Conservation (phyloP, 1,284 basidiomycete genomes). For the Malassezia psittaci region DNA sequence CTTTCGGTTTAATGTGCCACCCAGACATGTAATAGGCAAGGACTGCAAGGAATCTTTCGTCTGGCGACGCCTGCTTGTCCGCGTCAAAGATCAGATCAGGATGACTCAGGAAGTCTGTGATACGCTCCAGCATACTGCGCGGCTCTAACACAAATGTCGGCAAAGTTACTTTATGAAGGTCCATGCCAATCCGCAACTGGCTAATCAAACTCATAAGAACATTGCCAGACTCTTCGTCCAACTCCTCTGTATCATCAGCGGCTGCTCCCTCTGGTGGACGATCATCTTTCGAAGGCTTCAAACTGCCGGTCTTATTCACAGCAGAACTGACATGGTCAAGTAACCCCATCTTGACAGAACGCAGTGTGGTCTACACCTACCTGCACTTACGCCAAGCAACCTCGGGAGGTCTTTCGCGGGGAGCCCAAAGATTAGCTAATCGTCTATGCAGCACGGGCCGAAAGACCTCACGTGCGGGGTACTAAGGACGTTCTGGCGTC, state of each 20-base stretch:
- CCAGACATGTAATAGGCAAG: conserved; percentile 93
- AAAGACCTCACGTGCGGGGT: background rate
- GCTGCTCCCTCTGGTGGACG: conserved; percentile 40
- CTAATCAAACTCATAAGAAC: conserved; percentile 57
- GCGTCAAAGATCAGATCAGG: conserved; percentile 92
- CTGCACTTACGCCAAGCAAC: too few species aligned
- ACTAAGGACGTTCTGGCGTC: background rate
- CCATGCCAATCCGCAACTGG: conserved; percentile 84
- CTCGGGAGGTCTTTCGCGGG: too few species aligned
- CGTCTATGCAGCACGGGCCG: conserved; percentile 3
- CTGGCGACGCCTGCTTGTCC: conserved; percentile 64
- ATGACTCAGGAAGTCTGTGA: conserved; percentile 89
- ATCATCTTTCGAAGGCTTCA: conserved; percentile 35
- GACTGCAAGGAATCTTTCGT: conserved; percentile 83
- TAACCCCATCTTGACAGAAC: conserved; percentile 28
- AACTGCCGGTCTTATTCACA: conserved; percentile 27
- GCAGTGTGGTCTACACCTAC: background rate
- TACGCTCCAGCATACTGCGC: conserved; percentile 46
- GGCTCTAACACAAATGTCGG: conserved; percentile 47
- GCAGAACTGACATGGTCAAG: conserved; percentile 38
- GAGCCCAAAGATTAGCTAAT: background rate
- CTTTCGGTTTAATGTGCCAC: conserved; percentile 99
- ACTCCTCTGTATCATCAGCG: conserved; percentile 47
- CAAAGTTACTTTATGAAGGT: conserved; percentile 74
- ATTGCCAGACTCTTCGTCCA: conserved; percentile 50